Evolutionary conservation across 2,329 filamentous ascomycete genomes (phyloP), one percentile per base, ranked within the genome.

Genomic region (Pseudomassariella vexata): DNA sequence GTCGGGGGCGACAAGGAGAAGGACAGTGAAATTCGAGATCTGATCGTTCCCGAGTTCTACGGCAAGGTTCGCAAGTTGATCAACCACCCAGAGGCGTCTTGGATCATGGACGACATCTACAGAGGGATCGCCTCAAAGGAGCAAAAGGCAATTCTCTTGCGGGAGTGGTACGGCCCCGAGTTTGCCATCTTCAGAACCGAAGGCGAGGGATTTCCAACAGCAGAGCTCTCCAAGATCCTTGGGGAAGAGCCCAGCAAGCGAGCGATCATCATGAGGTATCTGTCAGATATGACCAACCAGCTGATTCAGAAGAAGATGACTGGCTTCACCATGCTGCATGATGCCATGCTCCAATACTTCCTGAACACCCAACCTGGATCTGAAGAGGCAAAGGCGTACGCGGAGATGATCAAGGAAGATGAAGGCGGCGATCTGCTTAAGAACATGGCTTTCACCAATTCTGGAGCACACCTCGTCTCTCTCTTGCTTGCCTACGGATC

Each of bases 31-130:
- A 87, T 94, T 42, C 77, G 88, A 49, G 85, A 95, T 54, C 63
- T 94, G 44, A 85, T 98, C 49, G 80, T 98, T 9, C 82, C 86
- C 25, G 89, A 98, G 57, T 96, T 98, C 63, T 95, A 92, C 58
- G 89, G 92, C 37, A 81, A 90, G 57, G 85, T 96, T 41, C 84
- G 86, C 54, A 85, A 88, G 52, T 68, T 96, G 52, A 95, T 96
- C 57, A 92, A 95, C 58, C 92, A 98, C 60, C 78, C 90, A 2
- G 94, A 98, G 61, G 92, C 86, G 19, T 89, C 87, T 24, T 98
- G 92, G 89, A 96, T 98, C 47, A 68, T 98, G 24, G 94, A 98
- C 57, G 92, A 98, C 58, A 84, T 95, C 45, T 98, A 96, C 66
- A 79, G 92, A 39, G 83, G 82, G 28, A 81, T 90, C 36, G 89